These are phyloP conservation scores for Vigna trinervia DNA, from an alignment of 306 rosid species.

Conservation along the genomic window DNA sequence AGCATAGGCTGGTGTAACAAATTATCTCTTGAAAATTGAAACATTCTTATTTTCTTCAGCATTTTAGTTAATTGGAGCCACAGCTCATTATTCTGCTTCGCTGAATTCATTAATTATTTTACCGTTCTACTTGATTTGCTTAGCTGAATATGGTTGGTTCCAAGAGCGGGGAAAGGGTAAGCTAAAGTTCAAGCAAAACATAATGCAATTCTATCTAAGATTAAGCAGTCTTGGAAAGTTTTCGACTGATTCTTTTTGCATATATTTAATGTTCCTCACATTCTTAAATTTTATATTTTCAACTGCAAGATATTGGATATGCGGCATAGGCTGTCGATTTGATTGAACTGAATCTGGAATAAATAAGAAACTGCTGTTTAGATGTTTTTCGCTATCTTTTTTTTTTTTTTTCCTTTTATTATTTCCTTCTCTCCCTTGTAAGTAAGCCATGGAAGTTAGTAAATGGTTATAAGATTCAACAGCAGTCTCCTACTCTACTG, in stretches of 20 bases:
- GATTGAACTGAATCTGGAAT: neutral
- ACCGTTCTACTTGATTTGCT: constrained; percentile 1
- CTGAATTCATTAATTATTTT: neutral
- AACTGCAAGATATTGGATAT: neutral
- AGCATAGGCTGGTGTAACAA: constrained; percentile 51
- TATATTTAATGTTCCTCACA: neutral
- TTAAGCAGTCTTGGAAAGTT: neutral
- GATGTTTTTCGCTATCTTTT: no score
- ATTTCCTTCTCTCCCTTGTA: no score
- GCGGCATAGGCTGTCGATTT: no score
- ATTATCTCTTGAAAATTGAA: constrained; percentile 40
- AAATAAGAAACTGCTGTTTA: neutral
- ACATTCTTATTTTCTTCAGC: constrained; percentile 17
- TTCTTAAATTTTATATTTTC: neutral
- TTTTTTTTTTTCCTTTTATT: no score
- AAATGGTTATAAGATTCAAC: no score
- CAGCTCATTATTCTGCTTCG: neutral
- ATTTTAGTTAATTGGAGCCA: constrained; percentile 33
- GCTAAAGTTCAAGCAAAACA: no score
- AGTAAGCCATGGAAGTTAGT: no score
- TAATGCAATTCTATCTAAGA: neutral
- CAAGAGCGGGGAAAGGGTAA: no score
- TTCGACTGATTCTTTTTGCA: neutral
- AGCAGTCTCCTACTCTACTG: no score
- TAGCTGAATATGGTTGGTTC: neutral